phyloP scores from a whole-genome alignment of 768 basidiomycete genomes.

The Tricholoma sp. region DNA sequence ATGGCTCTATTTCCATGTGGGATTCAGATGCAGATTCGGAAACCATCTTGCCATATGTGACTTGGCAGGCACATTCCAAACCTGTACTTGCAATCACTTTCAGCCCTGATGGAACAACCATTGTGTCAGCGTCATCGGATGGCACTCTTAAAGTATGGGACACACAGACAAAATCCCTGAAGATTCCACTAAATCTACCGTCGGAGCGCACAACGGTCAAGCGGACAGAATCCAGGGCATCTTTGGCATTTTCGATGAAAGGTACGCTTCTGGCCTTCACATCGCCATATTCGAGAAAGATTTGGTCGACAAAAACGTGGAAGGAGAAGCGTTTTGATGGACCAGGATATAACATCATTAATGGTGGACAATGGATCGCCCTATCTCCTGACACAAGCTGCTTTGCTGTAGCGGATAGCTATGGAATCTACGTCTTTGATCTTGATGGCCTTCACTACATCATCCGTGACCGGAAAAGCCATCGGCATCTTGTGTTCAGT shows the following conservation, averaged over 20 bases:
- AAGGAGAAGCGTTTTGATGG: background rate
- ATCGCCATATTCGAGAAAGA: background rate
- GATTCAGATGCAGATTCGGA: background rate
- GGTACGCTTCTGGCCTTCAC: background rate
- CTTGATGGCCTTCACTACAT: constrained; percentile 1
- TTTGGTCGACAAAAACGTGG: background rate
- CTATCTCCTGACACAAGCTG: background rate
- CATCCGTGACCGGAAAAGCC: background rate
- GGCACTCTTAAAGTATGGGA: constrained; percentile 1
- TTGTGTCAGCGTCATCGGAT: background rate
- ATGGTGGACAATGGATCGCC: background rate
- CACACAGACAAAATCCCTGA: background rate
- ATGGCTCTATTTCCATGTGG: background rate
- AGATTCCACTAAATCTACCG: background rate
- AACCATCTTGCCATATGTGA: background rate
- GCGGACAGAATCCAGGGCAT: background rate
- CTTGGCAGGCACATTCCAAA: background rate
- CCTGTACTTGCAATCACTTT: background rate
- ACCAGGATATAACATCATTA: background rate
- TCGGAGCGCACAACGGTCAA: background rate
- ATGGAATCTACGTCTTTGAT: constrained; percentile 2
- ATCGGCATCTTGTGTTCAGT: background rate
- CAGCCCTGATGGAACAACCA: background rate
- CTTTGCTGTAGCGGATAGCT: background rate
- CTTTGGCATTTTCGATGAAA: background rate